These are phyloP conservation scores for Pyrenophora seminiperda DNA, from an alignment of 2,329 filamentous ascomycete species.

Conservation along the genomic window DNA sequence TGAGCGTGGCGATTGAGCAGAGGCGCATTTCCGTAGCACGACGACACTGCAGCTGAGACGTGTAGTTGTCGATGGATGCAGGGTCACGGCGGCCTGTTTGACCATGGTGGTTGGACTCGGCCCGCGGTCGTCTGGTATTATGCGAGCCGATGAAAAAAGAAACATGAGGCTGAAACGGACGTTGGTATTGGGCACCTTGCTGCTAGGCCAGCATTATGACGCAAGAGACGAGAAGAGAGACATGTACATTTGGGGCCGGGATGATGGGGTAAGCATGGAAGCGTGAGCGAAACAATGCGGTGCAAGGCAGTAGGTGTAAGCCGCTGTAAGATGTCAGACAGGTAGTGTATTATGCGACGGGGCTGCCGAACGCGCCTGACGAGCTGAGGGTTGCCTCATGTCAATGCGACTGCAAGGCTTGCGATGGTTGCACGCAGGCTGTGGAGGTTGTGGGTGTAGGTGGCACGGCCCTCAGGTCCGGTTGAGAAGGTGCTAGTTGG, in stretches of 20 bases:
- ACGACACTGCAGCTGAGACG: conserved; percentile 7
- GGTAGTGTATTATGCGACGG: background rate
- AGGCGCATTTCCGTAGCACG: conserved; percentile 2
- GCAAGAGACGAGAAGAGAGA: background rate
- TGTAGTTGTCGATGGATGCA: background rate
- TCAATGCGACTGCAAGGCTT: background rate
- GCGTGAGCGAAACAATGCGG: background rate
- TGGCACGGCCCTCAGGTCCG: conserved; percentile 23
- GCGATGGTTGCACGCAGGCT: too few relatives aligned
- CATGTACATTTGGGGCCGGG: background rate
- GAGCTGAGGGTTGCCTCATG: background rate
- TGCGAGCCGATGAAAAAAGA: conserved; percentile 4
- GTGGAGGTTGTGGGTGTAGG: background rate
- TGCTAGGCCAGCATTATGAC: background rate
- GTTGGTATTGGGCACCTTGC: conserved; percentile 2
- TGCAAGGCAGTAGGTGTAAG: background rate
- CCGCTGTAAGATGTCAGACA: background rate
- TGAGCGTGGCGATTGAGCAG: conserved; percentile 6
- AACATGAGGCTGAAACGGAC: conserved; percentile 3
- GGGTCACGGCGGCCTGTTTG: conserved; percentile 3
- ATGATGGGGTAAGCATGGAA: background rate
- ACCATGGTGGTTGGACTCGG: background rate
- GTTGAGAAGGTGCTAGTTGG: conserved; percentile 5
- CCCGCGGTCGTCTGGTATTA: background rate
- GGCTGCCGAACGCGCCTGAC: background rate